These are phyloP conservation scores for Rhizoclosmatium sp. DNA, from an alignment of 192 early-diverging fungal genomes.

Conservation along the genomic window DNA sequence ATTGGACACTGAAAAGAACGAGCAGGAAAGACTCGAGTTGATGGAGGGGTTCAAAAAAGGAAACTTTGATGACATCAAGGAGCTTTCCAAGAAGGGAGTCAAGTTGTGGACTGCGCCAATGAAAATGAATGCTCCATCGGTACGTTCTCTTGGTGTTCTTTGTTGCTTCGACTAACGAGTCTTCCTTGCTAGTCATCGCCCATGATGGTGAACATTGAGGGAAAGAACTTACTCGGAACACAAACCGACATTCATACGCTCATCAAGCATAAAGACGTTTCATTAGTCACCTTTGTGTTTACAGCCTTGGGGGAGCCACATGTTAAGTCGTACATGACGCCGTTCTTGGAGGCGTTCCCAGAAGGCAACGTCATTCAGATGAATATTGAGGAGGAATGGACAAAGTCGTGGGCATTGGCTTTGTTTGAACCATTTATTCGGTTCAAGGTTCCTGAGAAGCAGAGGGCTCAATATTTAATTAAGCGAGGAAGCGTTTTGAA, in stretches of 20 bases:
- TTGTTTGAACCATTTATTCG: slow-evolving; percentile 44
- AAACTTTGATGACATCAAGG: slow-evolving; percentile 37
- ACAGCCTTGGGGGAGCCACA: slow-evolving; percentile 55
- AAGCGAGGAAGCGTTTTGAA: slow-evolving; percentile 43
- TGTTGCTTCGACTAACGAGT: not conserved
- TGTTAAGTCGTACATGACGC: slow-evolving; percentile 25
- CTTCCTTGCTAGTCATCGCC: slow-evolving; percentile 29
- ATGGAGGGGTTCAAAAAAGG: slow-evolving; percentile 29
- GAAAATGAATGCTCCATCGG: slow-evolving; percentile 28
- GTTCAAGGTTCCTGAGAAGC: slow-evolving; percentile 40
- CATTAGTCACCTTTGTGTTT: slow-evolving; percentile 52
- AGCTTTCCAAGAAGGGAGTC: slow-evolving; percentile 51
- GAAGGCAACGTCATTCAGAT: slow-evolving; percentile 45
- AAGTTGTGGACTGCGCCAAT: slow-evolving; percentile 59
- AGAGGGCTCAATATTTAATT: slow-evolving; percentile 48
- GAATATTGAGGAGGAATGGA: slow-evolving; percentile 53
- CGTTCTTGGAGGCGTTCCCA: slow-evolving; percentile 17
- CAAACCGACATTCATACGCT: slow-evolving; percentile 40
- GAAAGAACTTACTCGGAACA: slow-evolving; percentile 41
- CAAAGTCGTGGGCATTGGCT: slow-evolving; percentile 46
- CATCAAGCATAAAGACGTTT: slow-evolving; percentile 32
- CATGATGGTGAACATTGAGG: slow-evolving; percentile 41
- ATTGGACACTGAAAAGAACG: slow-evolving; percentile 31
- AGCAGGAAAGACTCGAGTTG: slow-evolving; percentile 3
- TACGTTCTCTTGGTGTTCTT: not conserved